A percentile compares a stretch with the other conserved stretches of the same genome.
Evolutionary conservation across 768 basidiomycete species (phyloP).

Genomic region (Boletus rubroflammeus): DNA sequence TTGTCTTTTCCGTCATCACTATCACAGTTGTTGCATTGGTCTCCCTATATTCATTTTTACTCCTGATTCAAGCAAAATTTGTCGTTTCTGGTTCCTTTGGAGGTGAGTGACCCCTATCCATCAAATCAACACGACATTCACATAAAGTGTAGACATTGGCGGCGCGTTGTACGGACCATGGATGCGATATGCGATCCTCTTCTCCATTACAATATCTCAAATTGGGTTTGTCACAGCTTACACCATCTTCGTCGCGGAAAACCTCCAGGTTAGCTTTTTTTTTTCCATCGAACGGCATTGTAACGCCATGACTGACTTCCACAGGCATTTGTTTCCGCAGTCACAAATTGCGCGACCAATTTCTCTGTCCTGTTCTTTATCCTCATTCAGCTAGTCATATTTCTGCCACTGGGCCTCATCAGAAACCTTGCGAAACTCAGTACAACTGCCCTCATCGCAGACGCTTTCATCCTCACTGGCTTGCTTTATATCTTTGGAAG

Average conservation of each 20-base stretch:
- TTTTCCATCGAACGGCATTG: background rate
- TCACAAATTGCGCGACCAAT: constrained; percentile 67
- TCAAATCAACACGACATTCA: constrained; percentile 4
- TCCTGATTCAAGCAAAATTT: constrained; percentile 83
- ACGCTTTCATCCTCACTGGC: constrained; percentile 91
- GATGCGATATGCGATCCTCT: constrained; percentile 89
- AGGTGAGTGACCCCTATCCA: constrained; percentile 44
- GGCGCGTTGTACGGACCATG: constrained; percentile 86
- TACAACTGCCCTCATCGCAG: constrained; percentile 87
- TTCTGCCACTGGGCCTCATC: constrained; percentile 85
- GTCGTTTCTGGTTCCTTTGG: constrained; percentile 92
- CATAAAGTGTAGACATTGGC: constrained; percentile 69
- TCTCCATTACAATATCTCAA: constrained; percentile 85
- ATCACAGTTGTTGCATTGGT: constrained; percentile 80
- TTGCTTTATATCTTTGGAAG: constrained; percentile 83
- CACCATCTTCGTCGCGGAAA: constrained; percentile 93
- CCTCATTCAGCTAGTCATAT: constrained; percentile 75
- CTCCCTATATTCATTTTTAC: constrained; percentile 90
- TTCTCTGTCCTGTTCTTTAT: constrained; percentile 80
- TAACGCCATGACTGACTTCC: constrained; percentile 8
- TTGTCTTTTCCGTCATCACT: constrained; percentile 80
- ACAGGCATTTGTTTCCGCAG: constrained; percentile 79
- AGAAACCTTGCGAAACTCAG: constrained; percentile 95
- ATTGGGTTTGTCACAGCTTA: constrained; percentile 88
- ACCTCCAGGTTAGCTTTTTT: constrained; percentile 50